Evolutionary conservation across 2,329 filamentous ascomycete species (phyloP), one percentile per base, ranked within the genome.

Genomic region (Chaetomiaceae sp.): DNA sequence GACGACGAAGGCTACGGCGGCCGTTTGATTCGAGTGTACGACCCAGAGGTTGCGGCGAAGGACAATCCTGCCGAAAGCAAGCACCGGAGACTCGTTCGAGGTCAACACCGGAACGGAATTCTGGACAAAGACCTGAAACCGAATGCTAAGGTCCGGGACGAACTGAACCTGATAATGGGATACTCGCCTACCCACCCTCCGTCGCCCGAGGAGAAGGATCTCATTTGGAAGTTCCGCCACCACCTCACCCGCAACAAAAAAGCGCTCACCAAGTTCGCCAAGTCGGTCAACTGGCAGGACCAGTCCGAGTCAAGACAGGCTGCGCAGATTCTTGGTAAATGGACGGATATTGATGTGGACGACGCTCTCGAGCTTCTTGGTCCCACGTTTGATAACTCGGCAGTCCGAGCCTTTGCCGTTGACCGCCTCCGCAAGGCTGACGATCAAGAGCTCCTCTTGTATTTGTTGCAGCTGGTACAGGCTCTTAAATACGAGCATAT

Each of bases 171-270:
- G 39, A 91, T 99, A 58, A 84, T 97, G 73, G 85, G 87, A 2
- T 96, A 96, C 63, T 90, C 92, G 6, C 93, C 93, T 3, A 96
- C 92, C 0, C 90, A 96, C 56, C 81, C 87, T 42, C 75, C 99
- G 20, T 89, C 83, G 1, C 82, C 89, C 0, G 91, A 96, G 65
- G 93, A 99, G 68, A 95, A 95, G 64, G 93, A 99, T 67, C 77
- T 96, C 45, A 83, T 99, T 17, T 99, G 95, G 95, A 93, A 95
- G 62, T 99, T 97, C 71, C 81, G 93, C 52, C 95, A 97, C 67
- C 92, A 96, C 66, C 71, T 99, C 19, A 93, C 91, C 1, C 80
- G 90, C 51, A 91, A 99, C 66, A 99, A 99, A 68, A 77, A 86
- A 61, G 87, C 92, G 2, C 75, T 97, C 51, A 99, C 92, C 30